Evolutionary conservation across 148 eudicot species (phyloP).

Genomic region (Rhododendron ovatum): DNA sequence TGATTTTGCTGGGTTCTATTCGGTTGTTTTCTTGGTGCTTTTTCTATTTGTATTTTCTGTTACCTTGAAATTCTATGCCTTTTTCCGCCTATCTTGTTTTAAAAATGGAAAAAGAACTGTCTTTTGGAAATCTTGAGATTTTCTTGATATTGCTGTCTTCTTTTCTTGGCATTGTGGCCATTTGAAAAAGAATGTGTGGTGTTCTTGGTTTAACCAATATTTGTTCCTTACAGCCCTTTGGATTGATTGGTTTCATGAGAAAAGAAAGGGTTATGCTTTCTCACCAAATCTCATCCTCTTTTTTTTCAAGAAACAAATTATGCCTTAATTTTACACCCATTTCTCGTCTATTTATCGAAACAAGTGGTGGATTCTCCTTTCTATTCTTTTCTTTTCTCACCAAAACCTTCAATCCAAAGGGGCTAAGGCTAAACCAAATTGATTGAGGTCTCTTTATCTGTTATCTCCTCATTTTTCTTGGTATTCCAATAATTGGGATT

Average conservation of each 20-base stretch:
- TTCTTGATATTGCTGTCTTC: background rate
- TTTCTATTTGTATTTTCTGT: background rate
- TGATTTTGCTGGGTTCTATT: conserved; percentile 1
- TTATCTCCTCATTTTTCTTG: background rate
- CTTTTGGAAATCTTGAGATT: background rate
- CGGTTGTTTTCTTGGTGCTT: background rate
- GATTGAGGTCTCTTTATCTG: background rate
- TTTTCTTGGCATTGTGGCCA: background rate
- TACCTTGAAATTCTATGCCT: too few relatives aligned
- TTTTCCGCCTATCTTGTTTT: background rate
- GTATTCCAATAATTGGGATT: background rate
- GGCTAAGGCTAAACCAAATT: background rate
- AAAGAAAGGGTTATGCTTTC: background rate
- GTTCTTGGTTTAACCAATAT: background rate
- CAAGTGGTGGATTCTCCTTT: background rate
- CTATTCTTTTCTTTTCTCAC: background rate
- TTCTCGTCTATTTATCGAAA: background rate
- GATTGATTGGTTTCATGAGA: background rate
- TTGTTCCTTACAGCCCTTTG: background rate
- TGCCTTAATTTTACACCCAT: background rate
- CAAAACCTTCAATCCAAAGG: background rate
- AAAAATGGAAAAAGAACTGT: background rate
- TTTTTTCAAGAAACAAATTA: too few relatives aligned
- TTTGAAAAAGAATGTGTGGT: background rate
- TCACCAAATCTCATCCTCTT: background rate